phyloP scores from a whole-genome alignment of 2,329 filamentous ascomycete genomes.

The Cladorrhinum sp. region DNA sequence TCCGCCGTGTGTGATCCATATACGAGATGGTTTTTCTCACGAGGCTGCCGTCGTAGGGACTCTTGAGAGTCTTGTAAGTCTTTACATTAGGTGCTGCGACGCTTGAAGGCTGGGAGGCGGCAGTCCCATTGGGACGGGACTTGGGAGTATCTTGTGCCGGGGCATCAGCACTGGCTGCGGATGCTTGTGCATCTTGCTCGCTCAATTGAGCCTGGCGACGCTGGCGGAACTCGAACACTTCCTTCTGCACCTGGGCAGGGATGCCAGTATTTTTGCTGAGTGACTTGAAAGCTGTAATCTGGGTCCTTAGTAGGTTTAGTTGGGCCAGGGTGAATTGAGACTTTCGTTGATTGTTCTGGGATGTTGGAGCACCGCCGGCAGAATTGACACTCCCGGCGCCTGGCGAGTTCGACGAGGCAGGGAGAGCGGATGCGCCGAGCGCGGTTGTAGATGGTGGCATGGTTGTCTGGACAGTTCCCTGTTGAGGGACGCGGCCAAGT shows the following conservation, averaged over 20 bases:
- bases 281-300: conserved; percentile 89
- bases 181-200: conserved; percentile 44
- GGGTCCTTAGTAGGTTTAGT: conserved; percentile 71
- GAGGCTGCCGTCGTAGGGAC: conserved; percentile 61
- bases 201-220: conserved; percentile 58
- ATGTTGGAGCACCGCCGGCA: conserved; percentile 27
- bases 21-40: conserved; percentile 67
- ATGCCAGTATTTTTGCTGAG: conserved; percentile 84
- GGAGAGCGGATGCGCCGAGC: conserved; percentile 39
- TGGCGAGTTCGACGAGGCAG: conserved; percentile 34
- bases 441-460: conserved; percentile 34
- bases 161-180: conserved; percentile 31
- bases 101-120: conserved; percentile 34
- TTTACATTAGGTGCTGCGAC: conserved; percentile 26
- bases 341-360: conserved; percentile 26
- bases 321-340: conserved; percentile 75
- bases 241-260: conserved; percentile 73
- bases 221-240: conserved; percentile 72
- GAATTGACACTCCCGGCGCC: conserved; percentile 26
- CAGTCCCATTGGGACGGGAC: conserved; percentile 36
- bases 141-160: conserved; percentile 36
- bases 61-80: conserved; percentile 69
- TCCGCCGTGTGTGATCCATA: conserved; percentile 71
- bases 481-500: conserved; percentile 38
- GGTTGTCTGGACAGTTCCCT: conserved; percentile 32